Conservation (phyloP, 129 eudicot species). For the Lactuca saligna region DNA sequence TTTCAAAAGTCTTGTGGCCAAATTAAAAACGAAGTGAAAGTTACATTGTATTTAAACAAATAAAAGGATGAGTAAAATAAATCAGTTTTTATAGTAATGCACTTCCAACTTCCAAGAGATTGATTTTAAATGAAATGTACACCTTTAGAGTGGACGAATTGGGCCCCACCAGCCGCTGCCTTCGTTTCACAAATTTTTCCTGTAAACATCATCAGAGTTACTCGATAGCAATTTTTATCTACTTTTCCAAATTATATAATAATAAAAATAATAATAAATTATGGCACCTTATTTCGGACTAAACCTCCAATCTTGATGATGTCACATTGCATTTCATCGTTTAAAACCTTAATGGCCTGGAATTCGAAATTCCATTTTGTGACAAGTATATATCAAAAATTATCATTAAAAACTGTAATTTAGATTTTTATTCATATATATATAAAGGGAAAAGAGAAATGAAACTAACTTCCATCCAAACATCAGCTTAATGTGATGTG, state of each 20-base stretch:
- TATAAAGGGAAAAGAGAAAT: no score
- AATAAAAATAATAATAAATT: neutral
- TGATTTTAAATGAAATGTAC: slow-evolving; percentile 13
- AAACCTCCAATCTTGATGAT: slow-evolving; percentile 81
- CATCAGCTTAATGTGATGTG: neutral
- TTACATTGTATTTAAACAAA: neutral
- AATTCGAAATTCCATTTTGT: slow-evolving; percentile 16
- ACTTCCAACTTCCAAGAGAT: no score
- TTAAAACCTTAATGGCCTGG: slow-evolving; percentile 82
- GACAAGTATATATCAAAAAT: no score
- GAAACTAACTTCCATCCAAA: no score
- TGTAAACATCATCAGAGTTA: slow-evolving; percentile 29
- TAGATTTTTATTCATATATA: no score
- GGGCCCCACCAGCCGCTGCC: slow-evolving; percentile 86
- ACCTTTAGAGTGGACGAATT: slow-evolving; percentile 87
- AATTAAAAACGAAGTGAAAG: no score
- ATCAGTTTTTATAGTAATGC: neutral
- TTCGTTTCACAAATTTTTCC: slow-evolving; percentile 92
- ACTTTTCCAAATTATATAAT: neutral
- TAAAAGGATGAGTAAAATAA: neutral
- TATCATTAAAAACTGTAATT: no score
- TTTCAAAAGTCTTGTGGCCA: no score
- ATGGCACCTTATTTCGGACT: slow-evolving; percentile 63
- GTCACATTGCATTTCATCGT: slow-evolving; percentile 99
- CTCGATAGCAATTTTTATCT: neutral